Base-by-base conservation (phyloP, 2,329 filamentous ascomycete species). In the Trichoderma hamatum region DNA sequence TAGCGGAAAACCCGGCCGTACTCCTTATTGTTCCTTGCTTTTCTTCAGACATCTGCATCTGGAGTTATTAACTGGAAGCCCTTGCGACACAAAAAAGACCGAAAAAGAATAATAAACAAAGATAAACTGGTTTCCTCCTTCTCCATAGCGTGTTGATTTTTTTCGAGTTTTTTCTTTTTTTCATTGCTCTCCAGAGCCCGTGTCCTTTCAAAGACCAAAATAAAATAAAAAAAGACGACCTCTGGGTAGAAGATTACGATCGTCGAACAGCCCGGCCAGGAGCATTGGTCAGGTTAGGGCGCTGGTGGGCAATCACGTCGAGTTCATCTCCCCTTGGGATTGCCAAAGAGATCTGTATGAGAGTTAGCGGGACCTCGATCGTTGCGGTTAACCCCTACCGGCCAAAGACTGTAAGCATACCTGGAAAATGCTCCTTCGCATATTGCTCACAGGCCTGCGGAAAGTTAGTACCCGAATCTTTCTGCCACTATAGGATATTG, bases 341-440 rank as follows among this genome's bases (percentile, higher is more conserved):
- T 81, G 70, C 76, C 71, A 72, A 80, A 80, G 66, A 82, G 78
- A 73, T 82, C 80, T 80, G 72, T 69, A 49, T 54, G 69, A 28
- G 63, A 67, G 75, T 80, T 76, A 80, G 77, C 74, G 72, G 72
- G 69, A 72, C 68, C 69, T 72, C 68, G 70, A 70, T 69, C 62
- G 52, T 32, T 39, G 58, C 39, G 56, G 55, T 54, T 56, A 59
- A 59, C 56, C 72, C 62, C 71, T 72, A 72, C 68, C 72, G 67
- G 73, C 72, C 68, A 68, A 74, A 70, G 70, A 74, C 72, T 68
- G 72, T 72, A 66, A 72, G 72, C 77, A 71, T 80, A 80, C 79
- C 89, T 74, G 88, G 88, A 76, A 97, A 97, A 81, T 98, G 92
- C 80, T 98, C 95, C 81, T 97, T 97, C 69, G 95, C 95, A 80